phyloP scores from a whole-genome alignment of 1,139 yeast species.

The Debaryomycetaceae sp. region DNA sequence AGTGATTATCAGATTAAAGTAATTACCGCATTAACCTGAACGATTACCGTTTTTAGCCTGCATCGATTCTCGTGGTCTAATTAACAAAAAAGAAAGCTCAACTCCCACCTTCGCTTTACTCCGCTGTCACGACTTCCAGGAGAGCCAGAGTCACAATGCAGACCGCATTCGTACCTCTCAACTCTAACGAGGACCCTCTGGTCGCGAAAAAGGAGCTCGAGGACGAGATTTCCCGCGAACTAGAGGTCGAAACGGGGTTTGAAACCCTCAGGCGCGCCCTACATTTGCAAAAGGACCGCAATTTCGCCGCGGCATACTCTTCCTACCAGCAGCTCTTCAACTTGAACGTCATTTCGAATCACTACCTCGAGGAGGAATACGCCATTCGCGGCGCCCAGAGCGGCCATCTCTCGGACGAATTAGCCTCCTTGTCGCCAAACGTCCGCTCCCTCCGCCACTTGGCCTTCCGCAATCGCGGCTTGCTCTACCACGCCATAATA shows the following conservation, averaged over 20 bases:
- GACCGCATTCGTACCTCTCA: constrained; percentile 76
- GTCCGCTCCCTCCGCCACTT: constrained; percentile 65
- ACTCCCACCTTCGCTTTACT: no score
- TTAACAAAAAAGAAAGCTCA: no score
- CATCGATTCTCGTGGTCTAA: constrained; percentile 1
- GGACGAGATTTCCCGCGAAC: constrained; percentile 85
- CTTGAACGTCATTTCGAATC: constrained; percentile 53
- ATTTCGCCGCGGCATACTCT: constrained; percentile 38
- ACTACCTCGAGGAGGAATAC: constrained; percentile 32
- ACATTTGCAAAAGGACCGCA: constrained; percentile 39
- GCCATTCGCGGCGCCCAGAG: constrained; percentile 31
- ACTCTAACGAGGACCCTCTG: constrained; percentile 61
- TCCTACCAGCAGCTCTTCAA: constrained; percentile 55
- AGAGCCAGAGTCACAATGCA: no score
- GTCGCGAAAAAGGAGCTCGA: constrained; percentile 41
- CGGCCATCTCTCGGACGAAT: constrained; percentile 27
- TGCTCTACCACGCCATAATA: constrained; percentile 48
- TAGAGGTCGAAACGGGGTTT: constrained; percentile 79
- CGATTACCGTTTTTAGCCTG: no score
- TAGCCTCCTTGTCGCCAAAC: constrained; percentile 49
- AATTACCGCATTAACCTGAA: no score
- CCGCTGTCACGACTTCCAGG: no score
- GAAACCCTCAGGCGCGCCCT: constrained; percentile 66
- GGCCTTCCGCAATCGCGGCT: constrained; percentile 73
- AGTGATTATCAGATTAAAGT: no score